phyloP scores from a whole-genome alignment of 2,329 filamentous ascomycete species.

The Fusarium sp. region DNA sequence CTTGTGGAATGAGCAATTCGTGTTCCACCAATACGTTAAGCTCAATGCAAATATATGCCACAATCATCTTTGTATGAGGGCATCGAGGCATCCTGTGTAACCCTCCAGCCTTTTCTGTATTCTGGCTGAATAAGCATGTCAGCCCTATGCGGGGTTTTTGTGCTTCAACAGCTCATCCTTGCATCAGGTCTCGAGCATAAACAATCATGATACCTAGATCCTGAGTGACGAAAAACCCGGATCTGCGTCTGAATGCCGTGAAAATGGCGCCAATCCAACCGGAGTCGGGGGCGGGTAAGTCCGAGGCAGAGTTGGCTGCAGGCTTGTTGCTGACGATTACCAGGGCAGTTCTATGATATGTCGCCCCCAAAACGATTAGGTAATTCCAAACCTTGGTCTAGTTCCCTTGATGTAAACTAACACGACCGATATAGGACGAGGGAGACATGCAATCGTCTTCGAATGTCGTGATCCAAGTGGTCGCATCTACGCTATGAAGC shows the following conservation, averaged over 20 bases:
- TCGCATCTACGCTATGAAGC: conserved; percentile 13
- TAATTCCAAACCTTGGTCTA: not conserved
- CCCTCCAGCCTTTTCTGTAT: not conserved
- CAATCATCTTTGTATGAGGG: not conserved
- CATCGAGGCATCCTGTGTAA: not conserved
- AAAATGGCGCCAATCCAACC: conserved; percentile 5
- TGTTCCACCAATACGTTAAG: not conserved
- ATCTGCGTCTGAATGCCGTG: not conserved
- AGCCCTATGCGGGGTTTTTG: not conserved
- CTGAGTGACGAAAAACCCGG: not conserved
- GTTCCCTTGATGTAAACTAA: not conserved
- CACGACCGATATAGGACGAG: not conserved
- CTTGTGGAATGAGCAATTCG: rapidly evolving
- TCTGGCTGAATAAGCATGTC: not conserved
- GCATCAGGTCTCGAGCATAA: not conserved
- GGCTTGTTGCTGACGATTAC: not conserved
- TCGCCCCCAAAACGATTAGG: not conserved
- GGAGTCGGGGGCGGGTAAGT: not conserved
- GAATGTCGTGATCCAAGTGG: not conserved
- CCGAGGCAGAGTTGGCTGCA: rapidly evolving
- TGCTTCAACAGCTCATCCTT: not conserved
- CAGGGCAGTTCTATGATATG: conserved; percentile 11
- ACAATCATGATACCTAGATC: not conserved
- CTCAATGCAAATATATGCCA: not conserved
- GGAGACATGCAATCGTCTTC: conserved; percentile 11